Percentiles rank a stretch among this genome's conserved stretches.
phyloP scores from a whole-genome alignment of 2,329 filamentous ascomycete species.

The Hypoxylon sp. region DNA sequence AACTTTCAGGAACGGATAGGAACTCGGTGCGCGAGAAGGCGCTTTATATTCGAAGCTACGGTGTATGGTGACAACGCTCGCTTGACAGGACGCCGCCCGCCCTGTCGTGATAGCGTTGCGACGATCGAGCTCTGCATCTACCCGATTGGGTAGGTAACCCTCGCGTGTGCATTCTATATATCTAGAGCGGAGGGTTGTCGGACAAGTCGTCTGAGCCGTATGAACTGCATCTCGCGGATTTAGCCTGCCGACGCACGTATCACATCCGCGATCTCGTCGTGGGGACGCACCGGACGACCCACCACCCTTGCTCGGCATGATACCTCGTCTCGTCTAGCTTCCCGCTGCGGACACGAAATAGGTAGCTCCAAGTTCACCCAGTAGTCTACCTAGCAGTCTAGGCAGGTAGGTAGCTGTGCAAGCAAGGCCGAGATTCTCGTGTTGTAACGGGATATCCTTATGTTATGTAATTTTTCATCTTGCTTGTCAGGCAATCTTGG shows the following conservation, averaged over 20 bases:
- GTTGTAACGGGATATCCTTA: constrained; percentile 1
- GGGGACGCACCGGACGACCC: constrained; percentile 7
- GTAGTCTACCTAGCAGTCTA: too few species aligned
- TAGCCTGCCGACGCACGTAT: constrained; percentile 25
- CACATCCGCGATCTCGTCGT: too few species aligned
- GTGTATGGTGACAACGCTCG: constrained; percentile 3
- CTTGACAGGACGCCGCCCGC: constrained; percentile 1
- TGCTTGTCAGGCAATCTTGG: constrained; percentile 14
- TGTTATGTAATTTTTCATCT: constrained; percentile 16
- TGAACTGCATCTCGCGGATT: constrained; percentile 19
- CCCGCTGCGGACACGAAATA: constrained; percentile 32
- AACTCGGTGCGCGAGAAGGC: not conserved
- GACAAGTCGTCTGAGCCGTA: constrained; percentile 21
- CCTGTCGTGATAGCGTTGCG: constrained; percentile 6
- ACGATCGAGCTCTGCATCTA: constrained; percentile 19
- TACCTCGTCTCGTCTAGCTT: constrained; percentile 27
- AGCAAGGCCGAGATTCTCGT: not conserved
- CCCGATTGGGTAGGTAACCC: constrained; percentile 32
- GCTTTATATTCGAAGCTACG: constrained; percentile 22
- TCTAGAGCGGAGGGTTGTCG: constrained; percentile 31
- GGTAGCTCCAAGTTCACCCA: too few species aligned
- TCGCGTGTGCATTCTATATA: constrained; percentile 6
- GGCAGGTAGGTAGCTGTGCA: constrained; percentile 4
- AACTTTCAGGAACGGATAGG: not conserved
- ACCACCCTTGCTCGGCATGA: constrained; percentile 24